Evolutionary conservation across 345 rosid species (phyloP).

Genomic region (Cardamine occulta): DNA sequence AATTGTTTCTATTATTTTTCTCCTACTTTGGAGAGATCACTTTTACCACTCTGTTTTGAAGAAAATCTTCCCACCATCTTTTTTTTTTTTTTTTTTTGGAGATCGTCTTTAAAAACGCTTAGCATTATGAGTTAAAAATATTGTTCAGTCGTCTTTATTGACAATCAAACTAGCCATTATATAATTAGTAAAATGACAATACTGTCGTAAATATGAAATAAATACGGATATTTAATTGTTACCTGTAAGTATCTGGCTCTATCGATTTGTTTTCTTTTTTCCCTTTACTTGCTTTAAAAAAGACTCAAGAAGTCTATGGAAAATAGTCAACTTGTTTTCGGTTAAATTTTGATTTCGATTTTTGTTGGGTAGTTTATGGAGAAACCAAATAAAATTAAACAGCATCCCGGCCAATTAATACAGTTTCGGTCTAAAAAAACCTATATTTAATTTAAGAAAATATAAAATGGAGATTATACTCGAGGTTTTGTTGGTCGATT

Average conservation of each 20-base stretch:
- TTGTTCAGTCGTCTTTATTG: no score
- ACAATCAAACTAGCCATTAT: background rate
- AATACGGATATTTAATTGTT: background rate
- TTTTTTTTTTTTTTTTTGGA: no score
- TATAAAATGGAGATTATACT: background rate
- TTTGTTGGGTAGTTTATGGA: background rate
- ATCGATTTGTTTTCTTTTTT: background rate
- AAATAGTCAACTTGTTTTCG: background rate
- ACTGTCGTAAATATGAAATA: background rate
- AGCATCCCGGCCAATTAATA: background rate
- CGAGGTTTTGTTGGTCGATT: background rate
- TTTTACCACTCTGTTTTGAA: no score
- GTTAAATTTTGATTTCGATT: background rate
- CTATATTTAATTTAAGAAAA: background rate
- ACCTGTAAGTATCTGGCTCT: background rate
- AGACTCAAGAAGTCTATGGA: background rate
- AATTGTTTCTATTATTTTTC: no score
- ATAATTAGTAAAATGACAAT: background rate
- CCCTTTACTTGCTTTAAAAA: background rate
- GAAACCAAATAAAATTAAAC: background rate
- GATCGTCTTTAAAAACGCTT: no score
- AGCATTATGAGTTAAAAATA: no score
- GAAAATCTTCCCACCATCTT: no score
- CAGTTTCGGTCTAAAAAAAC: no score
- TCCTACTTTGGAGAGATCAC: no score